phyloP scores from a whole-genome alignment of 2,329 filamentous ascomycete genomes.

The Pyricularia grisea region DNA sequence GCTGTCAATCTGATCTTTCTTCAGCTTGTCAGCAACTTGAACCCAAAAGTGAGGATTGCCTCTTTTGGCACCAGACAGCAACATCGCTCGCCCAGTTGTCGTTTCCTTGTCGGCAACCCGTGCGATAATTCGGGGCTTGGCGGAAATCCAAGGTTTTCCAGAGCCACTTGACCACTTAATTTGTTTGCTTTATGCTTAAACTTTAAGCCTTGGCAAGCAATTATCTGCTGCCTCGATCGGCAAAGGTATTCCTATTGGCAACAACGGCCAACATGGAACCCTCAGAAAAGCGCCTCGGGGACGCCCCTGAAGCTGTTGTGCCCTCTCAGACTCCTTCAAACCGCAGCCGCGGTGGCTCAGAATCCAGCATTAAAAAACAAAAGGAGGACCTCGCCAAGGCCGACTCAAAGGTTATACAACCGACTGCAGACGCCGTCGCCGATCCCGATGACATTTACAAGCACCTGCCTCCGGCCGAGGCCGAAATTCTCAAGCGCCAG shows the following conservation, averaged over 20 bases:
- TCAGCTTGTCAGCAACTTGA: background rate
- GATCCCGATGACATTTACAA: background rate
- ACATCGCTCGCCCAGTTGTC: background rate
- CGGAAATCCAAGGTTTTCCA: too few species aligned
- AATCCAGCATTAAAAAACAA: conserved; percentile 1
- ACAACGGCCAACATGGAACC: conserved; percentile 5
- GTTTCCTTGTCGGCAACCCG: background rate
- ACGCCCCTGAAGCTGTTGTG: conserved; percentile 6
- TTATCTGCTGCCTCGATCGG: background rate
- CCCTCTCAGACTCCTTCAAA: background rate
- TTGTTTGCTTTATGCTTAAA: background rate
- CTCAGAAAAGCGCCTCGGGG: conserved; percentile 10
- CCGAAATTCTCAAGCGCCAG: background rate
- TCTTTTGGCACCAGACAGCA: background rate
- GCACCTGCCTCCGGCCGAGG: background rate
- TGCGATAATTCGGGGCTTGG: background rate
- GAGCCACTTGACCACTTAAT: background rate
- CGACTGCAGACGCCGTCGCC: conserved; percentile 5
- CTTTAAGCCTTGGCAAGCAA: background rate
- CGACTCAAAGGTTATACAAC: conserved; percentile 29
- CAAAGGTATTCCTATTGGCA: background rate
- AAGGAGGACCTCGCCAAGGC: conserved; percentile 25
- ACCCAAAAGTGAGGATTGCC: background rate
- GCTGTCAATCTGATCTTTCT: background rate
- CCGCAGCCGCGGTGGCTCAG: conserved; percentile 3